Base-by-base conservation (phyloP, 169 alveolate species). In the Plasmodium malariae region DNA sequence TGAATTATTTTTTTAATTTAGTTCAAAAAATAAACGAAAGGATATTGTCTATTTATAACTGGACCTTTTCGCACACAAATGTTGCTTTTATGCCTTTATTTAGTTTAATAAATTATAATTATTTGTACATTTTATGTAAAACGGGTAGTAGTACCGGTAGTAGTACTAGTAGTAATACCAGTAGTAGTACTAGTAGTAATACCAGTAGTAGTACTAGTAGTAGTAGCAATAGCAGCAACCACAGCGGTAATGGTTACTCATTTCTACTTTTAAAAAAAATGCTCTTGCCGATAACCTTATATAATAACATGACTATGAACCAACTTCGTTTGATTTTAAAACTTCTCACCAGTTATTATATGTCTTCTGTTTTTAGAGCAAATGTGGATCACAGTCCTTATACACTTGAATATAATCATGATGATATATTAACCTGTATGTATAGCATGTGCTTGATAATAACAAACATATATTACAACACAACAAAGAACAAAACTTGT, bases 51-150 rank as follows among this genome's bases (percentile, higher is more conserved):
- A 83, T 83, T 28, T 55, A 32, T 83, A 83, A 83, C 26, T 83
- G 91, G 91, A 83, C 91, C n/a, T 32, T 19, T 57, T 67, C 91
- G 48, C 71, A 67, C 30, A 83, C 91, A 67, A 55, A 71, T 21
- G 59, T 83, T 54, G 21, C 85, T 14, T 57, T 19, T 60, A 83
- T 54, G 24, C 85, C 91, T 24, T 55, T 83, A 28, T 59, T 83
- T 26, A 67, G 63, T 37, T 67, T 83, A 68, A 83, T 57, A 11
- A 83, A 83, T 48, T 83, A 83, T 48, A 68, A 83, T 45, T 83
- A 83, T 67, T 67, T 83, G 37, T 83, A 65, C 19, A 54, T 83
- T 21, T 21, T 83, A 54, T 83, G 67, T 83, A 70, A 54, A 21
- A 83, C 60, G 2, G 70, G 48, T 45, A 21, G n/a, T 14, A 28